Evolutionary conservation across 371 early-diverging fungal genomes (phyloP).

Genomic region (Saksenaea oblongispora): DNA sequence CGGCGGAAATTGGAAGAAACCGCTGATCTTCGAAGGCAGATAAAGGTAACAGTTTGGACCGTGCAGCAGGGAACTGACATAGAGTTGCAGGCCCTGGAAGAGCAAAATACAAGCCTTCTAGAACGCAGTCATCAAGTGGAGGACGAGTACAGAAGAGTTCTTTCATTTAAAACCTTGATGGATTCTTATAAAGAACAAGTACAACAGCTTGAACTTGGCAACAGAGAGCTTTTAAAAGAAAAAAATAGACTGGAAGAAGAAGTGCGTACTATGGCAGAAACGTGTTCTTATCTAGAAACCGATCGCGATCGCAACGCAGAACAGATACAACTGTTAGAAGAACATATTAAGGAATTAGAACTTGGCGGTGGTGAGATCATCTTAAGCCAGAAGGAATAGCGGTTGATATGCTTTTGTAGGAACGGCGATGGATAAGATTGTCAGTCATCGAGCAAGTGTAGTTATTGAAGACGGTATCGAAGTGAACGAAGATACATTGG

Average conservation of each 20-base stretch:
- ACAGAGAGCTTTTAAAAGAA: conserved; percentile 64
- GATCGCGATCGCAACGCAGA: conserved; percentile 75
- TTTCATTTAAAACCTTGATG: conserved; percentile 76
- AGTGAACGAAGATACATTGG: conserved; percentile 29
- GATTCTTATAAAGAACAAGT: conserved; percentile 89
- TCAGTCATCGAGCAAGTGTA: conserved; percentile 40
- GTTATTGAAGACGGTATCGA: conserved; percentile 35
- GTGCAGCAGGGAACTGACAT: background rate
- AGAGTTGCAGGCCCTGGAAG: conserved; percentile 62
- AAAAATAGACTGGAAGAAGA: conserved; percentile 71
- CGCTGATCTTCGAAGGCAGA: conserved; percentile 76
- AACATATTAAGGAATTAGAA: conserved; percentile 82
- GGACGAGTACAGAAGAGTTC: conserved; percentile 85
- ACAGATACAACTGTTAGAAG: conserved; percentile 78
- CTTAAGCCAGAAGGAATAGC: background rate
- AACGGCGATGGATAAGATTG: conserved; percentile 30
- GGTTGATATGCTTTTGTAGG: conserved; percentile 7
- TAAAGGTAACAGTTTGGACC: conserved; percentile 54
- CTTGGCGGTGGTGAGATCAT: conserved; percentile 48
- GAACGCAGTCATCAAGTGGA: conserved; percentile 80
- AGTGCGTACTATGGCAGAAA: conserved; percentile 59
- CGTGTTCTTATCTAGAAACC: conserved; percentile 63
- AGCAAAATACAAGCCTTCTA: conserved; percentile 73
- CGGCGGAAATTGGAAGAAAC: conserved; percentile 89
- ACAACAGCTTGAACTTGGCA: conserved; percentile 69